A percentile compares a stretch with the other conserved stretches of the same genome.
Evolutionary conservation across 2,329 filamentous ascomycete species (phyloP).

Genomic region (Fusarium dimerum): DNA sequence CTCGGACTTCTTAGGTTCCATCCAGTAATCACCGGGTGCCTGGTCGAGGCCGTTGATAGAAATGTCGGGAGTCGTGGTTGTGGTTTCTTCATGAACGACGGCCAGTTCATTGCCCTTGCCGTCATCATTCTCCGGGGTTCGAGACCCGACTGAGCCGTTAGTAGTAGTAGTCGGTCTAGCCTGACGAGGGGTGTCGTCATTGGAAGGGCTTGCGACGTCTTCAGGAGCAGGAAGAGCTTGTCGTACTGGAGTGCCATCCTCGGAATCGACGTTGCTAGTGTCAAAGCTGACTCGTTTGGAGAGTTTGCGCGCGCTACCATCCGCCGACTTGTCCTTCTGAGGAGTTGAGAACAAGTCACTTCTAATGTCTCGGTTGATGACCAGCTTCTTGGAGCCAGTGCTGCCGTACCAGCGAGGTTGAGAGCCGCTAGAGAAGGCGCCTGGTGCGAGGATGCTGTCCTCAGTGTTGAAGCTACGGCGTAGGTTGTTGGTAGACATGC

Average conservation of each 20-base stretch:
- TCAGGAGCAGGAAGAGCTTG: conserved; percentile 37
- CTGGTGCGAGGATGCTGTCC: conserved; percentile 82
- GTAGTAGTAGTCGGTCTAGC: conserved; percentile 48
- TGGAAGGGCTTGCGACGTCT: conserved; percentile 30
- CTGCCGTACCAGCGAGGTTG: conserved; percentile 66
- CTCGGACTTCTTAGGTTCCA: conserved; percentile 65
- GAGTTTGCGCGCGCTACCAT: conserved; percentile 53
- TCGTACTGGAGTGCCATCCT: conserved; percentile 37
- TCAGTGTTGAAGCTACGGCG: conserved; percentile 79
- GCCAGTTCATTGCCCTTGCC: conserved; percentile 74
- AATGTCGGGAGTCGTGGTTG: conserved; percentile 30
- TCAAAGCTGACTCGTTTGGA: conserved; percentile 95
- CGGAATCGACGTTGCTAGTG: conserved; percentile 51
- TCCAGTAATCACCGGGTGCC: conserved; percentile 81
- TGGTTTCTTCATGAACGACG: conserved; percentile 73
- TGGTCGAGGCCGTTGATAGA: conserved; percentile 38
- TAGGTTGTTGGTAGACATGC: conserved; percentile 83
- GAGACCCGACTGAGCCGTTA: conserved; percentile 31
- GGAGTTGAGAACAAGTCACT: conserved; percentile 69
- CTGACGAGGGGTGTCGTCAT: conserved; percentile 49
- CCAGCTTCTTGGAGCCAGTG: conserved; percentile 80
- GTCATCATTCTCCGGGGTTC: conserved; percentile 68
- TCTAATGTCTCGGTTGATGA: conserved; percentile 85
- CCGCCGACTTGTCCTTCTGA: conserved; percentile 49
- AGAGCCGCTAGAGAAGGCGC: conserved; percentile 74